phyloP scores from a whole-genome alignment of 1,139 yeast genomes.

The Saccharomyces hybrid region DNA sequence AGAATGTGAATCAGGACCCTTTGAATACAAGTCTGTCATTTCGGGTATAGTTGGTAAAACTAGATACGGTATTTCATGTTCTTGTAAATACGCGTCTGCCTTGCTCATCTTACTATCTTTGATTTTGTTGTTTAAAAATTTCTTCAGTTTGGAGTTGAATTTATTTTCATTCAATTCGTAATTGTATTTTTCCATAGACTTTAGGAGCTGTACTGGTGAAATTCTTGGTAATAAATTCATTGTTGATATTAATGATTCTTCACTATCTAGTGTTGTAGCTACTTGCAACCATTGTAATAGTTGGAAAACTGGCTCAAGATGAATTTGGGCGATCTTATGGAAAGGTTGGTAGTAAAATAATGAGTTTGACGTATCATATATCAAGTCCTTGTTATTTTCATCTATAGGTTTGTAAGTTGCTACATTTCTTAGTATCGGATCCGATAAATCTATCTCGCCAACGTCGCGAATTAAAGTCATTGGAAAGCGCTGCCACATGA shows the following conservation, averaged over 20 bases:
- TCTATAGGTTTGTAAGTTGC: constrained; percentile 22
- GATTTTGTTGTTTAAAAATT: constrained; percentile 34
- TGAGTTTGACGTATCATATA: constrained; percentile 33
- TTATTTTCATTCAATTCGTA: constrained; percentile 77
- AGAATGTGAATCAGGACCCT: constrained; percentile 41
- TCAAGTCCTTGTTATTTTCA: constrained; percentile 13
- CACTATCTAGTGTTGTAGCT: constrained; percentile 53
- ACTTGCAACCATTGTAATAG: constrained; percentile 88
- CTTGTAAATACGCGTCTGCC: constrained; percentile 17
- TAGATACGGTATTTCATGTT: constrained; percentile 27
- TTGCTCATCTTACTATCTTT: constrained; percentile 14
- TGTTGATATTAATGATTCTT: constrained; percentile 51
- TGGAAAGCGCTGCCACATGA: constrained; percentile 37
- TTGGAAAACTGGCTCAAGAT: constrained; percentile 69
- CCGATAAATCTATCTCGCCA: constrained; percentile 22
- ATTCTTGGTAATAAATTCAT: constrained; percentile 51
- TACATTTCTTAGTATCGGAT: constrained; percentile 21
- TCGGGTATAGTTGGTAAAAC: constrained; percentile 55
- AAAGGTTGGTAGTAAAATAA: constrained; percentile 50
- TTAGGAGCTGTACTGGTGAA: constrained; percentile 63
- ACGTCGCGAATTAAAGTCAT: constrained; percentile 36
- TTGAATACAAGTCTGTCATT: constrained; percentile 52
- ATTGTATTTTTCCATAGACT: constrained; percentile 67
- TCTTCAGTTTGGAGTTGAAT: constrained; percentile 37
- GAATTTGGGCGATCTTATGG: constrained; percentile 53